A percentile compares a stretch with the other conserved stretches of the same genome.
Conservation (phyloP, 371 early-diverging fungal species). For the Rhizopus sp. region DNA sequence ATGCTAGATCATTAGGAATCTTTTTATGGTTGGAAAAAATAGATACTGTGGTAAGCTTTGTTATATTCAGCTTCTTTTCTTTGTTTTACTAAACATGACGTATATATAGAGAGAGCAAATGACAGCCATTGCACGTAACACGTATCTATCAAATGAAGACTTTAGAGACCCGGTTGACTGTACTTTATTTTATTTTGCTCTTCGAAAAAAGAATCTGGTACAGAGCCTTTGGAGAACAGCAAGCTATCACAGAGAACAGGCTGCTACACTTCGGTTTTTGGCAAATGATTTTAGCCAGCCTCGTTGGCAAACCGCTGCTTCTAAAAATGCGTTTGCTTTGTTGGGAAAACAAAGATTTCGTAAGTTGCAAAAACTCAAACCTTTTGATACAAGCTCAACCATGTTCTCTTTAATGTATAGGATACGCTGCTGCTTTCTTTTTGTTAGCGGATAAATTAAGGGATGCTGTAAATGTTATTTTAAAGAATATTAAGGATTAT, state of each 20-base stretch:
- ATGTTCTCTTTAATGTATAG: constrained; percentile 28
- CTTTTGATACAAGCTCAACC: constrained; percentile 6
- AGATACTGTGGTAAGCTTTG: constrained; percentile 66
- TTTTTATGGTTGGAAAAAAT: constrained; percentile 85
- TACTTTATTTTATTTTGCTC: constrained; percentile 83
- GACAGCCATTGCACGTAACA: constrained; percentile 86
- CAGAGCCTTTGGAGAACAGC: constrained; percentile 91
- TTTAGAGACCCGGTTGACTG: constrained; percentile 82
- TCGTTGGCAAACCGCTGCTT: constrained; percentile 90
- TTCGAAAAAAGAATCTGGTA: constrained; percentile 84
- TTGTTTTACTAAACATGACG: neutral
- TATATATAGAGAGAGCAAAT: constrained; percentile 63
- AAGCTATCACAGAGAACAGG: constrained; percentile 80
- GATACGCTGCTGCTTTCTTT: constrained; percentile 95
- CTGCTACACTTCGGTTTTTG: constrained; percentile 85
- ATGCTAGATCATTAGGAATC: constrained; percentile 79
- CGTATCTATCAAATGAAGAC: constrained; percentile 75
- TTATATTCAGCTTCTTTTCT: neutral
- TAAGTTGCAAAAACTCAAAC: constrained; percentile 24
- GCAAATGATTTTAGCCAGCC: constrained; percentile 86
- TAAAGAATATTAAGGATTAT: constrained; percentile 87
- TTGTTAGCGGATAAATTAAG: constrained; percentile 81
- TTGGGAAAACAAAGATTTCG: constrained; percentile 94
- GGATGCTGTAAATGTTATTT: constrained; percentile 91
- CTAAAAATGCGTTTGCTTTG: constrained; percentile 96